Conservation (phyloP, 176 grass and related monocot species). For the Cenchrus fungigraminus region DNA sequence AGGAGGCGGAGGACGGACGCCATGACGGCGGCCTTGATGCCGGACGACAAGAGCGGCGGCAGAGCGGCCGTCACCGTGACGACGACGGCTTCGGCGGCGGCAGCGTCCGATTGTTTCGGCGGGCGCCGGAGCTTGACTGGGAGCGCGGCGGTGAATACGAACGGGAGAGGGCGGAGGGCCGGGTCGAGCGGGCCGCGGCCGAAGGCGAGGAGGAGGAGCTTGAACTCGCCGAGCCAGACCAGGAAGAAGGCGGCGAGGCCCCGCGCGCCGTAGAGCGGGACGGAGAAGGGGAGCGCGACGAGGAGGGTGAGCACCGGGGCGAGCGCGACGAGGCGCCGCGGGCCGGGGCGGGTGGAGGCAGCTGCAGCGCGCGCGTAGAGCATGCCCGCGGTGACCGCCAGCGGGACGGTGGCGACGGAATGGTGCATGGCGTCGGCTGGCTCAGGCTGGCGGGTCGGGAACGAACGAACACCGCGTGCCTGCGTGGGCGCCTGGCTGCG, state of each 20-base stretch:
- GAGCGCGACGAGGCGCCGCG: not conserved
- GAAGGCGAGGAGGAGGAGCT: not conserved
- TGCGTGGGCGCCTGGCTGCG: not conserved
- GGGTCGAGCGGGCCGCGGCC: not conserved
- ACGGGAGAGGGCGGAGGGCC: not conserved
- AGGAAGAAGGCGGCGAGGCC: not conserved
- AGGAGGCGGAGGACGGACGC: not conserved
- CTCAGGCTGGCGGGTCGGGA: too few relatives aligned
- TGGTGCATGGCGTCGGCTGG: not conserved
- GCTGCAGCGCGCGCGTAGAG: not conserved
- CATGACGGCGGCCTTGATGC: not conserved
- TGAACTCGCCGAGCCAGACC: slow-evolving; percentile 5
- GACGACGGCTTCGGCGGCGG: rapidly evolving
- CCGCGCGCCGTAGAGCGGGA: not conserved
- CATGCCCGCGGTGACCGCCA: not conserved
- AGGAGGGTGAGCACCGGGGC: not conserved
- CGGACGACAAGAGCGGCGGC: not conserved
- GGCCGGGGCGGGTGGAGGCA: not conserved
- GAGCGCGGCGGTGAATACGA: not conserved
- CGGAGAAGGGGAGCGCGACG: not conserved
- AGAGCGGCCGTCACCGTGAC: not conserved
- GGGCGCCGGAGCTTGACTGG: not conserved
- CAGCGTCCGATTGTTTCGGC: not conserved
- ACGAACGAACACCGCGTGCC: too few relatives aligned
- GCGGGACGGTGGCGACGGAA: not conserved